Conservation (phyloP, 768 basidiomycete species). For the Piloderma croceum region DNA sequence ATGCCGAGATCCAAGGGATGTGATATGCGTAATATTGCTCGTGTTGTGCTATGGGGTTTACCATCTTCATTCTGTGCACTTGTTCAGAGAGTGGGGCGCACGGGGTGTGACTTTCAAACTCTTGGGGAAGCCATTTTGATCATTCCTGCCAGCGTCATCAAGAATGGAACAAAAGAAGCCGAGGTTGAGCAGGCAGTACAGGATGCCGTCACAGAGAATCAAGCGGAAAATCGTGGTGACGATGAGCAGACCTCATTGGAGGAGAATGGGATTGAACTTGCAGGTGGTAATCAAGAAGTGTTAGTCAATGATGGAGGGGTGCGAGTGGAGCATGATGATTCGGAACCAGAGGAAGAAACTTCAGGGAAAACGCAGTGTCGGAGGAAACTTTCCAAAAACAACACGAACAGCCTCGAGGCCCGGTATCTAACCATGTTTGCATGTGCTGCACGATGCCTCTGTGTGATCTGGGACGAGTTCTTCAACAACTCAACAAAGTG, state of each 20-base stretch:
- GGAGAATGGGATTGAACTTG: neutral
- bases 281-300: slow-evolving; percentile 4
- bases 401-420: slow-evolving; percentile 2
- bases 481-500: slow-evolving; percentile 15
- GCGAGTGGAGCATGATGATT: neutral
- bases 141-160: slow-evolving; percentile 2
- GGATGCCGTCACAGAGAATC: slow-evolving; percentile 3
- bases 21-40: slow-evolving; percentile 12
- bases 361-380: neutral
- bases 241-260: neutral
- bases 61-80: slow-evolving; percentile 18
- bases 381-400: neutral
- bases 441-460: slow-evolving; percentile 4
- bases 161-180: slow-evolving; percentile 4
- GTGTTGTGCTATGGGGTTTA: slow-evolving; percentile 15
- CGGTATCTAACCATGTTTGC: neutral
- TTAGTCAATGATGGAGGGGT: slow-evolving; percentile 2
- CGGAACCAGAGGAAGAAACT: neutral
- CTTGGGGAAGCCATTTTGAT: slow-evolving; percentile 13
- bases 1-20: slow-evolving; percentile 6
- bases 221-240: slow-evolving; percentile 1
- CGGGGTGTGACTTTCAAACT: slow-evolving; percentile 11
- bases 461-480: slow-evolving; percentile 14
- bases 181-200: neutral
- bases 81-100: slow-evolving; percentile 15